Evolutionary conservation across 805 yeast species (phyloP).

Genomic region (Suhomyces sp.): DNA sequence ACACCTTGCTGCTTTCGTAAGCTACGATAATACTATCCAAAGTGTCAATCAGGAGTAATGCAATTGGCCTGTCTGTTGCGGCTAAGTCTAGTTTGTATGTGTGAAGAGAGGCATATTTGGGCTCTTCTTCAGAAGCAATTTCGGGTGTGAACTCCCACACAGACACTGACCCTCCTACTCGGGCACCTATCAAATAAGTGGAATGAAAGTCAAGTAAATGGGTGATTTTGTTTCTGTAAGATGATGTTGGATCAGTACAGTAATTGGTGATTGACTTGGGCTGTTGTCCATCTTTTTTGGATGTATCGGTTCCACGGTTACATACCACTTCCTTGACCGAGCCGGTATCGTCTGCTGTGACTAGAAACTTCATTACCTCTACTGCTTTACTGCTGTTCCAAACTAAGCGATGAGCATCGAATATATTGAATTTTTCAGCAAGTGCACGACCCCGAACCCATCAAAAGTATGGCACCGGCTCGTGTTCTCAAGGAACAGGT

Average conservation of each 20-base stretch:
- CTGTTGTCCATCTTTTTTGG: conserved; percentile 60
- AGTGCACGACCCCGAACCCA: neutral
- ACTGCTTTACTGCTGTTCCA: neutral
- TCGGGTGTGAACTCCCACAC: conserved; percentile 32
- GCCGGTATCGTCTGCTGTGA: conserved; percentile 66
- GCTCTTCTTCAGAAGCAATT: conserved; percentile 23
- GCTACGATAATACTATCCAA: conserved; percentile 40
- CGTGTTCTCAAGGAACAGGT: conserved; percentile 16
- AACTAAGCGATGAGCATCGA: neutral
- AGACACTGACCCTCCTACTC: conserved; percentile 42
- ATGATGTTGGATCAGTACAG: conserved; percentile 18
- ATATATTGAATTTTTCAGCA: neutral
- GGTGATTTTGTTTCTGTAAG: conserved; percentile 28
- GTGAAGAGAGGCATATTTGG: conserved; percentile 38
- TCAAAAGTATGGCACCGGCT: no score
- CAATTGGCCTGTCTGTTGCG: conserved; percentile 28
- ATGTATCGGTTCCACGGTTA: conserved; percentile 72
- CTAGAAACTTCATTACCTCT: conserved; percentile 55
- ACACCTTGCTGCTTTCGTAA: conserved; percentile 44
- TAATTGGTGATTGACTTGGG: conserved; percentile 54
- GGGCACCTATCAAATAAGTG: conserved; percentile 38
- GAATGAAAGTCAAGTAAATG: conserved; percentile 29
- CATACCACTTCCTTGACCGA: conserved; percentile 63
- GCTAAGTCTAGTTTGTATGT: conserved; percentile 22
- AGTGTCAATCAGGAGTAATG: conserved; percentile 26